phyloP scores from a whole-genome alignment of 441 rosid genomes.

The Gossypium schwendimanii region DNA sequence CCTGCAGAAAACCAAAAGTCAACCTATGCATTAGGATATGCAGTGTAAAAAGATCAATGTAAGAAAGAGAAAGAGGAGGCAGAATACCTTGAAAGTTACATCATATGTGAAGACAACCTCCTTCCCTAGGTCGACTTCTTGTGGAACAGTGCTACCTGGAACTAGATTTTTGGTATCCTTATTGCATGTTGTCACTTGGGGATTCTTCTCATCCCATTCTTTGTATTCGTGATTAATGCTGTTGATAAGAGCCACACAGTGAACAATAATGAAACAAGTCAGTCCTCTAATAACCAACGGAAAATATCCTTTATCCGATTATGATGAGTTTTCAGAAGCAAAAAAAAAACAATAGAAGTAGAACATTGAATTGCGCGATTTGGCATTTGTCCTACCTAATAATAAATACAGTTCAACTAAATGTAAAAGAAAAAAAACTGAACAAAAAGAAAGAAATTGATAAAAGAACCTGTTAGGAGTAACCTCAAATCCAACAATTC shows the following conservation, averaged over 20 bases:
- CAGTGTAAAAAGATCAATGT: background rate
- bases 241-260: conserved; percentile 17
- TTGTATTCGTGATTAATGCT: conserved; percentile 88
- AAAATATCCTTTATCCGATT: background rate
- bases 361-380: background rate
- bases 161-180: conserved; percentile 74
- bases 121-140: conserved; percentile 66
- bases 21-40: background rate
- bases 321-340: background rate
- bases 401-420: background rate
- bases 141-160: conserved; percentile 77
- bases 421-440: background rate
- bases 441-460: conserved; percentile 5
- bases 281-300: background rate
- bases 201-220: conserved; percentile 74
- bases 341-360: background rate
- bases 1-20: conserved; percentile 31
- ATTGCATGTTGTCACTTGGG: conserved; percentile 80
- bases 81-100: conserved; percentile 69
- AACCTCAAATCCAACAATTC: conserved; percentile 95
- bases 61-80: background rate
- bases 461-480: conserved; percentile 63
- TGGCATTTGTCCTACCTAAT: background rate
- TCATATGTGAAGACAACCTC: conserved; percentile 84
- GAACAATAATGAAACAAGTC: conserved; percentile 8